Base-by-base conservation (phyloP, 345 rosid genomes). In the Arabidopsis thaliana region DNA sequence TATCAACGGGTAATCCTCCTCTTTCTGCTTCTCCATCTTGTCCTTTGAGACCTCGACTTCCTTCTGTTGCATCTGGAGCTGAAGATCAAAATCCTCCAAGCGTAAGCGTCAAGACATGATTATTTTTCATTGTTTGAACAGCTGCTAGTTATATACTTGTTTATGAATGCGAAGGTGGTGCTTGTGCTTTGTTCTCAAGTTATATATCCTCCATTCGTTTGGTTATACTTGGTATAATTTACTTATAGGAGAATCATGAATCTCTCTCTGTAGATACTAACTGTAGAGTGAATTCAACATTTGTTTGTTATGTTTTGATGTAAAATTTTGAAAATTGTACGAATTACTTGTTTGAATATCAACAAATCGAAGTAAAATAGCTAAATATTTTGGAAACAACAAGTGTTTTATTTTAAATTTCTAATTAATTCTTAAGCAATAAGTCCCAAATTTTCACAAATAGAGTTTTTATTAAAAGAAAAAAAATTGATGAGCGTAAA, bases 1-100 rank as follows among this genome's bases (percentile, higher is more conserved):
- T 7, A 46, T 70, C 80, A 8, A 44, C 52, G 4, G 80, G 75
- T 68, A 60, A 69, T 63, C 36, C 32, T 38, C 46, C 67, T 64
- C 6, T 25, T 40, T 42, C 59, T 25, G 14, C 22, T 38, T 37
- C 66, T 70, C 23, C 33, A 12, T 23, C 22, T 57, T 59, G 60
- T 66, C 9, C 74, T 40, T 1, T 44, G 69, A 63, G 44, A 34
- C 66, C 37, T 65, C 66, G n/a, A 48, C 5, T 45, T 59, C 73
- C 25, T 20, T 20, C 8, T 4, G 28, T 22, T 49, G 12, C 11
- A 49, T 49, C 11, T 49, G 28, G 14, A 56, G 6, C 64, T 67
- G 59, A 75, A 38, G 69, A 30, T 30, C 37, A 40, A 46, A 75
- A 74, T 20, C 4, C 40, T 36, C 65, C 10, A 57, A 16, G 51